Evolutionary conservation across 2,329 filamentous ascomycete genomes (phyloP), one percentile per base, ranked within the genome.

Genomic region (Thielaviopsis punctulata): DNA sequence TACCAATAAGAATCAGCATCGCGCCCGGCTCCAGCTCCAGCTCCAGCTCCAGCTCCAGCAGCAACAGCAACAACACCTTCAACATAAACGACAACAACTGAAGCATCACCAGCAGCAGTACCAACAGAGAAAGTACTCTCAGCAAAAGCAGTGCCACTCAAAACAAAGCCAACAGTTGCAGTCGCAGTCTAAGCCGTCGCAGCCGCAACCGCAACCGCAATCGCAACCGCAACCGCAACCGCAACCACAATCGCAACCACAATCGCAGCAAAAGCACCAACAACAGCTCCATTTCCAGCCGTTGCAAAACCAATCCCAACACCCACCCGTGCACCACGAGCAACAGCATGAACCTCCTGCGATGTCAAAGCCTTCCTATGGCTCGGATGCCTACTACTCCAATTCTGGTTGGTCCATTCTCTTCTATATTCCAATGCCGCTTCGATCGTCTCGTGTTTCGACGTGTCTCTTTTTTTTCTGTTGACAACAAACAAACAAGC

Each of bases 331-430:
- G 30, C 27, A 48, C 12, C 21, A 25, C 18, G 33, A n/a, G n/a
- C 43, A 46, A 30, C 50, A 52, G 39, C 23, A 54, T 54, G 52
- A 54, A 24, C 44, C 27, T 43, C 45, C 48, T 41, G 36, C 36
- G 3, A 54, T 54, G 52, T 48, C 52, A 30, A 57, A 60, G 50
- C 55, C 57, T 46, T 56, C 57, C 45, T 57, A 56, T 41, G 58
- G 55, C 49, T 58, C 57, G 43, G 68, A 70, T 25, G 61, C 66
- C 13, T 75, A 73, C 59, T 79, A 83, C 59, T 75, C 76, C 52
- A 79, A 82, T 59, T 68, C 80, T 67, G 79, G 79, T 80, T 59
- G 30, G 61, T 39, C 3, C 18, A 4, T 46, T 48, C 22, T 41
- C 23, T 15, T 13, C 5, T 43, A n/a, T 45, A 1, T 45, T 33